Conservation (phyloP, 2,329 filamentous ascomycete species). For the Verruconis gallopava region DNA sequence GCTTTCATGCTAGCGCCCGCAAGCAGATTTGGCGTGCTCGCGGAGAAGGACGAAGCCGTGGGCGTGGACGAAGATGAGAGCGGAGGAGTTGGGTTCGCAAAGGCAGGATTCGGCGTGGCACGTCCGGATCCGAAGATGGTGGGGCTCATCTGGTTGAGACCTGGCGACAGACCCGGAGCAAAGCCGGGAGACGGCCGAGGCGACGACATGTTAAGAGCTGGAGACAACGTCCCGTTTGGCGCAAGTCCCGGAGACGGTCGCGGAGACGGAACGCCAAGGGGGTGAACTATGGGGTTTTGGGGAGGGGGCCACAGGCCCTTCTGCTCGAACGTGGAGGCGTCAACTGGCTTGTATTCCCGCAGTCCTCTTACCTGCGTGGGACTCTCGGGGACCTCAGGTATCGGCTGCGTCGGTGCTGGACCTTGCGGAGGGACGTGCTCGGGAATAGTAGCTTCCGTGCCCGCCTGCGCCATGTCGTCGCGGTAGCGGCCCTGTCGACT, state of each 20-base stretch:
- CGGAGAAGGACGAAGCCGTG: slow-evolving; percentile 7
- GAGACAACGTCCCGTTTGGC: background rate
- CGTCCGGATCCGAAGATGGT: background rate
- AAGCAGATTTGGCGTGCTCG: background rate
- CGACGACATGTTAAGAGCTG: background rate
- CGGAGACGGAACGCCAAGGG: slow-evolving; percentile 8
- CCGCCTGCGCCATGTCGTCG: slow-evolving; percentile 12
- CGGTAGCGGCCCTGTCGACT: slow-evolving; percentile 10
- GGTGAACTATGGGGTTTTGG: background rate
- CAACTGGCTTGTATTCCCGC: background rate
- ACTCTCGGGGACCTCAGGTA: slow-evolving; percentile 1
- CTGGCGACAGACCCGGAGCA: slow-evolving; percentile 7
- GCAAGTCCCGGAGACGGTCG: slow-evolving; percentile 9
- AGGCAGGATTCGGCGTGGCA: slow-evolving; percentile 20
- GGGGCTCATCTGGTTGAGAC: slow-evolving; percentile 1
- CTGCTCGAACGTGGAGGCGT: slow-evolving; percentile 1
- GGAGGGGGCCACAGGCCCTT: slow-evolving; percentile 9
- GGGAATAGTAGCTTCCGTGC: slow-evolving; percentile 7
- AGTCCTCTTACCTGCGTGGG: slow-evolving; percentile 2
- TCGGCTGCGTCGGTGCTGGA: background rate
- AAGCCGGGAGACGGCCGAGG: slow-evolving; percentile 4
- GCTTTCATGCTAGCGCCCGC: slow-evolving; percentile 9
- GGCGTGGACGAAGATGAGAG: slow-evolving; percentile 34
- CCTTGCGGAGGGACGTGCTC: slow-evolving; percentile 6
- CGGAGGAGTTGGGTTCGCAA: slow-evolving; percentile 42